Conservation (phyloP, 805 yeast species). For the Aciculoconidium aculeatum region DNA sequence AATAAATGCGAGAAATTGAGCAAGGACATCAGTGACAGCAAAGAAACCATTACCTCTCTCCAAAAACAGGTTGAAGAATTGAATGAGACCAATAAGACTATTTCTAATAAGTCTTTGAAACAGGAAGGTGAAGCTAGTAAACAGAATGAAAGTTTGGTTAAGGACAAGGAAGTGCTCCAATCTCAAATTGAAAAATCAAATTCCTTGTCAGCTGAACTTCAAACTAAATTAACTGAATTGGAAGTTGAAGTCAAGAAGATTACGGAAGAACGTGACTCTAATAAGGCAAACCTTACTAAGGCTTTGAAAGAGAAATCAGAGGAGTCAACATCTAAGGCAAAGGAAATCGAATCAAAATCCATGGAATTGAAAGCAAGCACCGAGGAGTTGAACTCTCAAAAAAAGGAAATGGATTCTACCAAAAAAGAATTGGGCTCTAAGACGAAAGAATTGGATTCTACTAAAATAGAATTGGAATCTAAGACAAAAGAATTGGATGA, state of each 20-base stretch:
- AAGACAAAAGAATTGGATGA: conserved; percentile 3
- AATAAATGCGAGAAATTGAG: too few relatives aligned
- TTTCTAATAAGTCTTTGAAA: too few relatives aligned
- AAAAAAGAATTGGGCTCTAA: not conserved
- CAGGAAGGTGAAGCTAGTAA: too few relatives aligned
- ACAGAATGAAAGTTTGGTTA: conserved; percentile 1
- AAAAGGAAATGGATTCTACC: conserved; percentile 1
- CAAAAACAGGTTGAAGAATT: conserved; percentile 1
- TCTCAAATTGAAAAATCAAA: not conserved
- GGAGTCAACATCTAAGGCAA: not conserved
- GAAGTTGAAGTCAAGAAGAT: not conserved
- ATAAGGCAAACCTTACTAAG: too few relatives aligned
- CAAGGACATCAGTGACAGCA: too few relatives aligned
- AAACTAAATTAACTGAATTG: not conserved
- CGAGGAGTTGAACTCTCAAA: conserved; percentile 1
- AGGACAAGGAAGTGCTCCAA: conserved; percentile 1
- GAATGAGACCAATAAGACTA: conserved; percentile 1
- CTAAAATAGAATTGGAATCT: conserved; percentile 2
- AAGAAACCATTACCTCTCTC: too few relatives aligned
- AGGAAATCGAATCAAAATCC: conserved; percentile 1
- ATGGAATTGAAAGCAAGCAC: conserved; percentile 1
- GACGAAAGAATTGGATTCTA: not conserved
- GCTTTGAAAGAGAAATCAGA: too few relatives aligned
- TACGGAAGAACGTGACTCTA: not conserved
- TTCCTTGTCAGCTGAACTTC: not conserved